Evolutionary conservation across 148 eudicot species (phyloP), one percentile per base, ranked within the genome.

Genomic region (Nepenthes mirabilis): DNA sequence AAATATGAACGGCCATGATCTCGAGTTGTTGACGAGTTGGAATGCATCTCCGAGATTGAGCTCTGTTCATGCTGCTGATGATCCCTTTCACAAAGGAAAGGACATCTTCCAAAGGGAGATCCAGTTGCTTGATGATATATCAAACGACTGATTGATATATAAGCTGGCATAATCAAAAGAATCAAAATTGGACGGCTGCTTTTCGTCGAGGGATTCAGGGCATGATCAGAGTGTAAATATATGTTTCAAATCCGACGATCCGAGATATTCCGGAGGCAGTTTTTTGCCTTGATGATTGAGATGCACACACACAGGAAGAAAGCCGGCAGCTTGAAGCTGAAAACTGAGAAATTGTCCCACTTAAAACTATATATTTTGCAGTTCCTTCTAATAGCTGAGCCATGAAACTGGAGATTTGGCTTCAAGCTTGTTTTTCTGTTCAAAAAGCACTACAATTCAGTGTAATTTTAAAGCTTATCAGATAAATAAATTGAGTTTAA

Each of bases 81-180:
- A 90, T 63, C 97, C 97, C 61, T 90, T 90, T 65, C 83, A 86
- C 65, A 86, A 84, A 64, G 53, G 13, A 86, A 84, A 64, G 53
- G 13, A n/a, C 13, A 10, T 11, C 53, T n/a, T 2, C 14, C 32
- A 14, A 52, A 52, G 55, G 32, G 55, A 13, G 55, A 3, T 52
- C 55, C 2, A 52, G 55, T 11, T n/a, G 7, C 14, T 11, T 52
- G 55, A 52, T 12, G 6, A 5, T 7, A 52, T 52, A 14, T n/a
- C 6, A 5, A n/a, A 52, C 2, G 6, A 48, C 23, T 23, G 23
- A 23, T 23, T 23, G 32, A 23, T 52, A 11, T 6, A 10, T 50
- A 13, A 5, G 32, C 23, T 5, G 6, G 6, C 32, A 6, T 52
- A 13, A 14, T 12, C 6, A 23, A 23, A 23, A 23, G 23, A 23